Base-by-base conservation (phyloP, 1,284 basidiomycete genomes). In the Irpex sp. region DNA sequence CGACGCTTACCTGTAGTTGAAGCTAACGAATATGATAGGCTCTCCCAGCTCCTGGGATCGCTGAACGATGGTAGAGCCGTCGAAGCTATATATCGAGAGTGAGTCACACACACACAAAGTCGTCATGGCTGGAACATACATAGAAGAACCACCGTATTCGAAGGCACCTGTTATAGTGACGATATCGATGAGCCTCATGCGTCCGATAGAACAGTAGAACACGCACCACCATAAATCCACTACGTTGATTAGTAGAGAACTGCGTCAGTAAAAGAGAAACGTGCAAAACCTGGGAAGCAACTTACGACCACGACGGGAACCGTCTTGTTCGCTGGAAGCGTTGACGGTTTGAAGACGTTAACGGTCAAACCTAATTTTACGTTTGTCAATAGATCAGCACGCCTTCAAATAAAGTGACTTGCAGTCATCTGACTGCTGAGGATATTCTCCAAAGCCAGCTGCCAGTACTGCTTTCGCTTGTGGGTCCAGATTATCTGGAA, bases 201-300 rank as follows among this genome's bases (percentile, higher is more conserved):
- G 58, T 11, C 63, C 43, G 60, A 62, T n/a, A 18, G n/a, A 76
- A 67, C 71, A 69, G 24, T 49, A 27, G 49, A 4, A 81, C 22
- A 60, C 80, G 69, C 75, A 88, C 83, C 88, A 74, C 88, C 89
- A 70, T 82, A 88, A 58, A 90, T 86, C 87, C 88, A 89, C 87
- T 89, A 70, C 45, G 27, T 24, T 13, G 22, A n/a, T 38, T 44
- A 65, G 18, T 32, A 32, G 27, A 18, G 62, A 18, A n/a, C 22
- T 3, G 24, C 43, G 22, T 42, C n/a, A 32, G 10, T 11, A 20
- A 42, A 38, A 65, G n/a, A 11, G 24, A 11, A 32, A 56, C 18
- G 38, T 27, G 38, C 56, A 54, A 18, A 20, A 10, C 24, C 10
- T 54, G 7, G 59, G 5, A 67, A 56, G 45, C 60, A 15, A 67